Evolutionary conservation across 2,329 filamentous ascomycete genomes (phyloP).

Genomic region (Pseudodiploospora longispora): DNA sequence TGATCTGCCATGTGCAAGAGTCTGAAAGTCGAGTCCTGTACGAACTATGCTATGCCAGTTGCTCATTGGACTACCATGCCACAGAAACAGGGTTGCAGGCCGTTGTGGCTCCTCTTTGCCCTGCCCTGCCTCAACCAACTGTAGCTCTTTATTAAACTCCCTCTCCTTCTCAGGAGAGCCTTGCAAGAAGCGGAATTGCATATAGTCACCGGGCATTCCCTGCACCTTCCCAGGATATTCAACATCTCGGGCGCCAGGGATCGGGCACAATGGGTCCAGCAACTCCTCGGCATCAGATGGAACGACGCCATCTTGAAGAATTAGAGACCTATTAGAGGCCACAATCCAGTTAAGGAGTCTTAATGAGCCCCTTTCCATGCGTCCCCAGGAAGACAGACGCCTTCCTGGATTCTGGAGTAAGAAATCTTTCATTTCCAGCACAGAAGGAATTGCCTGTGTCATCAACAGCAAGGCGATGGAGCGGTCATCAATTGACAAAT

Average conservation of each 20-base stretch:
- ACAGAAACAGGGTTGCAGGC: constrained; percentile 71
- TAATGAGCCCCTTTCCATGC: constrained; percentile 57
- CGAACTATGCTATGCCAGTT: constrained; percentile 93
- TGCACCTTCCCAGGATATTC: constrained; percentile 40
- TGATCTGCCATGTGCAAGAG: constrained; percentile 55
- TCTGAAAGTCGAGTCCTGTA: constrained; percentile 67
- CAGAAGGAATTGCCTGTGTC: constrained; percentile 52
- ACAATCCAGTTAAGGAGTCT: constrained; percentile 78
- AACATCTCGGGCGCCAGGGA: too few species aligned
- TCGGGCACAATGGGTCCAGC: not conserved
- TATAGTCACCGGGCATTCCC: constrained; percentile 53
- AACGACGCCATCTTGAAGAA: constrained; percentile 58
- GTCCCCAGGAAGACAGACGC: constrained; percentile 36
- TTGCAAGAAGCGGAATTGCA: constrained; percentile 83
- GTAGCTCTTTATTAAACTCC: constrained; percentile 59
- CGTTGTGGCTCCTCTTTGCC: constrained; percentile 19
- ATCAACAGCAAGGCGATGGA: constrained; percentile 31
- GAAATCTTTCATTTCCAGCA: constrained; percentile 48
- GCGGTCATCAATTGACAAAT: constrained; percentile 7
- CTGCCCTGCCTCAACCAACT: constrained; percentile 23
- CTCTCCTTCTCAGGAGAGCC: constrained; percentile 82
- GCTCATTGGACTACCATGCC: constrained; percentile 67
- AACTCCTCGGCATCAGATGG: constrained; percentile 15
- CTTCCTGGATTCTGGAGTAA: constrained; percentile 32
- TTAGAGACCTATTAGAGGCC: constrained; percentile 80